Conservation (phyloP, 257 asterid species). For the Solanum virginianum region DNA sequence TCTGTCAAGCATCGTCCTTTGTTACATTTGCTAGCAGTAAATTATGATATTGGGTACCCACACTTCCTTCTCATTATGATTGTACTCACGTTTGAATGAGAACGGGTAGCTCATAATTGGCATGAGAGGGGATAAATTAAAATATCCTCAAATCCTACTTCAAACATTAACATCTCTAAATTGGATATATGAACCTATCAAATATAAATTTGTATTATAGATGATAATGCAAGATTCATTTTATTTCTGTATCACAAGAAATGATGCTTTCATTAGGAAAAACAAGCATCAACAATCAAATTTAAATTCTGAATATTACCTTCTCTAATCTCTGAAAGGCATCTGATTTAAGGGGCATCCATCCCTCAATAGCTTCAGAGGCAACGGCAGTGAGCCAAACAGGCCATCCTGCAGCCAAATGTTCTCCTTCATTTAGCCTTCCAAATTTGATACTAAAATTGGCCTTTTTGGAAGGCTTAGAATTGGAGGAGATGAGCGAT, state of each 20-base stretch:
- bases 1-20: background rate
- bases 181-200: background rate
- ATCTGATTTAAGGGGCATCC: conserved; percentile 62
- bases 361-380: conserved; percentile 64
- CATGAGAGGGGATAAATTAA: background rate
- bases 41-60: background rate
- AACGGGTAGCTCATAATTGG: background rate
- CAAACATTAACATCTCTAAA: background rate
- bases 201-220: background rate
- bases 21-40: background rate
- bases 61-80: background rate
- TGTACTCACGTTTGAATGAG: background rate
- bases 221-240: background rate
- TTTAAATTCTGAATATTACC: conserved; percentile 15
- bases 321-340: conserved; percentile 61
- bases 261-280: background rate
- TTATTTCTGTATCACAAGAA: background rate
- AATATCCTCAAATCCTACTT: background rate
- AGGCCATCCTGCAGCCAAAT: conserved; percentile 73
- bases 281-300: background rate
- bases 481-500: conserved; percentile 2
- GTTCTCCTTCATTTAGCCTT: conserved; percentile 49
- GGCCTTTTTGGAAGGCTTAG: conserved; percentile 20
- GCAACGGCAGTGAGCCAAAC: conserved; percentile 76
- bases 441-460: conserved; percentile 58